Evolutionary conservation across 129 eudicot species (phyloP).

Genomic region (Artemisia annua): DNA sequence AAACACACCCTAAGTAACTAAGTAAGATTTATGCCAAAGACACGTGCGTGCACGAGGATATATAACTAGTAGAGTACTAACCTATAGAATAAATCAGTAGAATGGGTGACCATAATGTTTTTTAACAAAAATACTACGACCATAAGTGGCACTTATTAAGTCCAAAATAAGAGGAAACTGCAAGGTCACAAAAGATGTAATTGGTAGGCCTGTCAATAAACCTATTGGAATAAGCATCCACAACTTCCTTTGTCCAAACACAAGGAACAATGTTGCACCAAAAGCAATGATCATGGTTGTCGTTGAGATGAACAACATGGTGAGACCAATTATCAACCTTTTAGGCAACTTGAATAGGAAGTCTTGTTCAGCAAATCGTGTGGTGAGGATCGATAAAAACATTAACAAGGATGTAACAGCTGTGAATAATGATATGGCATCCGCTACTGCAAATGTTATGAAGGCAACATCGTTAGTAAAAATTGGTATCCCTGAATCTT

Average conservation of each 20-base stretch:
- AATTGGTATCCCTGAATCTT: too few species aligned
- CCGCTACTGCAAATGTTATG: too few species aligned
- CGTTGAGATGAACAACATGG: conserved; percentile 1
- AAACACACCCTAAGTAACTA: too few species aligned
- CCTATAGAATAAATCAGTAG: too few species aligned
- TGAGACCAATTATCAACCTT: conserved; percentile 20
- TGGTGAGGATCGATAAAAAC: conserved; percentile 15
- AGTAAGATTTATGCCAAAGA: too few species aligned
- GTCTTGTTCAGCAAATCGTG: conserved; percentile 20
- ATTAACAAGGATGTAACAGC: background rate
- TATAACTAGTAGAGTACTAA: too few species aligned
- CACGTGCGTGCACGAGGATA: too few species aligned
- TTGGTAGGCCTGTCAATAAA: background rate
- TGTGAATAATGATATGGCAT: conserved; percentile 2
- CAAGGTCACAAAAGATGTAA: background rate
- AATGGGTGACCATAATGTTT: too few species aligned
- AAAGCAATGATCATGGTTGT: conserved; percentile 24
- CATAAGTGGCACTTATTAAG: background rate
- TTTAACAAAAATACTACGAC: conserved; percentile 1
- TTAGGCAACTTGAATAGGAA: conserved; percentile 16
- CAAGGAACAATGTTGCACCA: conserved; percentile 2
- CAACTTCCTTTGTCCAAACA: background rate
- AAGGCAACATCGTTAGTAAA: too few species aligned
- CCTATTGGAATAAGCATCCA: conserved; percentile 3
- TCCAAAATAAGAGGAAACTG: conserved; percentile 5